These are phyloP conservation scores for Paramecium tetraurelia DNA, from an alignment of 73 alveolate species.

Conservation along the genomic window DNA sequence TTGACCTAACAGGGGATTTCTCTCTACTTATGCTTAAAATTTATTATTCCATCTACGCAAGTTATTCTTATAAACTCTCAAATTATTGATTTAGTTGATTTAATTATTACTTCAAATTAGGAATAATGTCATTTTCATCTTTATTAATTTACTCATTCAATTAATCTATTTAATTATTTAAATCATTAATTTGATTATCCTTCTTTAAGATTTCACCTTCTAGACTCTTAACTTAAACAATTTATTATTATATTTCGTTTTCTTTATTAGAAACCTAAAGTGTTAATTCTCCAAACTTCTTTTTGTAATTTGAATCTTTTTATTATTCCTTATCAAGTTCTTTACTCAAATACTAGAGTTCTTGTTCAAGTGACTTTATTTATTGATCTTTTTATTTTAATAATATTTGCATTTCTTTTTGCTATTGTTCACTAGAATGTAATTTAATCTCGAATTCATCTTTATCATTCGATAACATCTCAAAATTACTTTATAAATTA, in stretches of 20 bases:
- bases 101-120: neutral
- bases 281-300: neutral
- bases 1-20: neutral
- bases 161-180: neutral
- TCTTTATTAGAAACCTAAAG: neutral
- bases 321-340: neutral
- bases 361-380: neutral
- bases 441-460: neutral
- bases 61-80: neutral
- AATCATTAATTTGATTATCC: neutral
- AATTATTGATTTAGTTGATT: neutral
- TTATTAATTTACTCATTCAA: neutral
- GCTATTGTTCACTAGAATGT: neutral
- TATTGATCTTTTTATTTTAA: neutral
- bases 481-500: neutral
- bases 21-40: neutral
- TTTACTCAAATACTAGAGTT: neutral
- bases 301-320: neutral
- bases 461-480: neutral
- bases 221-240: neutral
- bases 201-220: neutral
- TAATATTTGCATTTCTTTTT: neutral
- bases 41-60: neutral
- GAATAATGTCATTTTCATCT: neutral
- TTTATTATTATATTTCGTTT: neutral